A percentile compares a stretch with the other conserved stretches of the same genome.
Conservation (phyloP, 331 rosid species). For the Acacia concinna region DNA sequence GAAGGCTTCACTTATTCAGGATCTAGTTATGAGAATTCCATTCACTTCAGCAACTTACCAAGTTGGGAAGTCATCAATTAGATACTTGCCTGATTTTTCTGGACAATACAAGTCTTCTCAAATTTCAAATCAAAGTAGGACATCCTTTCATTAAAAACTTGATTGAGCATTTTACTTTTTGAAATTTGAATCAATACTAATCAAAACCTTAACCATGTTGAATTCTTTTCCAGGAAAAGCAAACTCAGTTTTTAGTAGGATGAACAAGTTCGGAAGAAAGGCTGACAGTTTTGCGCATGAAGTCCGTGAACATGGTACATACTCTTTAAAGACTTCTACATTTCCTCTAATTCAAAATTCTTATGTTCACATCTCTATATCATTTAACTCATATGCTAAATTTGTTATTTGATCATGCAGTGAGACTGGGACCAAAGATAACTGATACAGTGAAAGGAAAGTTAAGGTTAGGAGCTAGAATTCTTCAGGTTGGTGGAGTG, state of each 20-base stretch:
- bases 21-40: not conserved
- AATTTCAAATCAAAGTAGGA: slow-evolving; percentile 30
- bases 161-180: not conserved
- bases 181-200: not conserved
- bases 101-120: slow-evolving; percentile 10
- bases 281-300: slow-evolving; percentile 45
- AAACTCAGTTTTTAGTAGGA: slow-evolving; percentile 36
- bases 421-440: slow-evolving; percentile 51
- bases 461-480: slow-evolving; percentile 57
- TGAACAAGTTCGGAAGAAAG: slow-evolving; percentile 49
- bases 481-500: slow-evolving; percentile 50
- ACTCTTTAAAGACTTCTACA: not conserved
- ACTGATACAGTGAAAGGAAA: slow-evolving; percentile 56
- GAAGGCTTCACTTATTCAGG: not conserved
- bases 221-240: slow-evolving; percentile 30
- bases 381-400: not conserved
- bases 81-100: slow-evolving; percentile 38
- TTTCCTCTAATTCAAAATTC: not conserved
- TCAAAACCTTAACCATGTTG: not conserved
- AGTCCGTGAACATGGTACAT: slow-evolving; percentile 44
- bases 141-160: not conserved
- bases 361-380: not conserved
- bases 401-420: slow-evolving; percentile 41
- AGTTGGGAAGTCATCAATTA: slow-evolving; percentile 30
- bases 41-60: slow-evolving; percentile 34